These are phyloP conservation scores for Venturia nashicola DNA, from an alignment of 2,329 filamentous ascomycete genomes.

Conservation along the genomic window DNA sequence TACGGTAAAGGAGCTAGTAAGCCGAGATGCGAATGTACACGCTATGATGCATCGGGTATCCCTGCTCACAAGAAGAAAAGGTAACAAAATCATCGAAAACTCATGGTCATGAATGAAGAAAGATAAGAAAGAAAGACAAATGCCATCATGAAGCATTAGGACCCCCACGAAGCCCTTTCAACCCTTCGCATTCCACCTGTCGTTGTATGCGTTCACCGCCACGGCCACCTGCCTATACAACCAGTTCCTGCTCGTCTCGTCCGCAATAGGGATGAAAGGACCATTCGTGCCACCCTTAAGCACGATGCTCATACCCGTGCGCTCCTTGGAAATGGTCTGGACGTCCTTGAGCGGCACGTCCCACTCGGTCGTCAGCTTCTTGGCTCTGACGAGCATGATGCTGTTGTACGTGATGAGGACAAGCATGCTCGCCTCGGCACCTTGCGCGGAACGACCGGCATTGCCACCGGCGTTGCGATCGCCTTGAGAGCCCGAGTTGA, in stretches of 20 bases:
- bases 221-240: conserved; percentile 53
- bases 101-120: too few relatives aligned
- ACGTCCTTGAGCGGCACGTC: conserved; percentile 92
- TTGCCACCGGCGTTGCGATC: too few relatives aligned
- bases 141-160: too few relatives aligned
- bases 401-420: conserved; percentile 50
- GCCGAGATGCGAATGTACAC: too few relatives aligned
- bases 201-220: conserved; percentile 56
- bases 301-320: conserved; percentile 81
- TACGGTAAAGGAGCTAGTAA: too few relatives aligned
- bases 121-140: too few relatives aligned
- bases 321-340: conserved; percentile 92
- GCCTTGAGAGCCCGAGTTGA: too few relatives aligned
- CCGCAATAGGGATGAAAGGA: conserved; percentile 86
- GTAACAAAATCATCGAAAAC: too few relatives aligned
- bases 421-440: conserved; percentile 84
- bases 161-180: too few relatives aligned
- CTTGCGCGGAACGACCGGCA: too few relatives aligned
- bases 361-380: conserved; percentile 86
- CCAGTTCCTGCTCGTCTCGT: conserved; percentile 64
- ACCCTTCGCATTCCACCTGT: conserved; percentile 44
- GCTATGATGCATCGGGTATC: too few relatives aligned
- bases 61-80: too few relatives aligned
- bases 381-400: conserved; percentile 81
- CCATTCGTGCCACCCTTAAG: conserved; percentile 85